Percentiles rank a stretch among this genome's conserved stretches.
Conservation (phyloP, 257 asterid genomes). For the Gynochthodes officinalis region DNA sequence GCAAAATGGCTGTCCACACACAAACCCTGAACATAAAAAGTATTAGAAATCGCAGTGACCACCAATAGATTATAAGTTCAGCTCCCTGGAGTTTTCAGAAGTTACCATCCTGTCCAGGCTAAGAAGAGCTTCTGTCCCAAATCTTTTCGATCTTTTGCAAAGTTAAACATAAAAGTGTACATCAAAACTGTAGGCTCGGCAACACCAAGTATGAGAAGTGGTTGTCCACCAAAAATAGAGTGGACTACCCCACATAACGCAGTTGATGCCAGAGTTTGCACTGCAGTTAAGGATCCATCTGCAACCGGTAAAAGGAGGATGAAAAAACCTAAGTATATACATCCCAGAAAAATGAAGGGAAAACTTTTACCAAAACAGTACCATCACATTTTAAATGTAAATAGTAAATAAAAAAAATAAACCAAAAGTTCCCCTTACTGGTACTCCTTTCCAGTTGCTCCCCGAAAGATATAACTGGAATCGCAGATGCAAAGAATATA, state of each 20-base stretch:
- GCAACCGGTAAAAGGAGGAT: conserved; percentile 10
- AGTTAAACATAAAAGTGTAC: conserved; percentile 96
- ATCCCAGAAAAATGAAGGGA: background rate
- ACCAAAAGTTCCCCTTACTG: conserved; percentile 33
- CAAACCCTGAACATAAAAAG: conserved; percentile 67
- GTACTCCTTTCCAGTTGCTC: conserved; percentile 91
- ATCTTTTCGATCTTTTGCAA: conserved; percentile 77
- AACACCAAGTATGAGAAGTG: conserved; percentile 89
- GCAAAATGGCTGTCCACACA: conserved; percentile 91
- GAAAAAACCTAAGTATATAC: background rate
- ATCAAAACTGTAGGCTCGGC: conserved; percentile 97
- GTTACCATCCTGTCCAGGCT: conserved; percentile 95
- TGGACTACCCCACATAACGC: conserved; percentile 92
- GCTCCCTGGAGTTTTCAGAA: conserved; percentile 10
- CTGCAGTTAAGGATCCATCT: conserved; percentile 95
- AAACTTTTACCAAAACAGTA: background rate
- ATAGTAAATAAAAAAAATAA: background rate
- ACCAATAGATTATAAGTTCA: conserved; percentile 18
- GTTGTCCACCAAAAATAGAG: conserved; percentile 90
- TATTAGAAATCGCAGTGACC: conserved; percentile 17
- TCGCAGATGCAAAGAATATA: conserved; percentile 96
- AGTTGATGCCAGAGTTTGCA: conserved; percentile 93
- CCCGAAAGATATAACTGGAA: conserved; percentile 95
- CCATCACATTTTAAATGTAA: background rate
- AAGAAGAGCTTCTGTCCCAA: conserved; percentile 73